Evolutionary conservation across 2,329 filamentous ascomycete genomes (phyloP).

Genomic region (Epichloe uncinata): DNA sequence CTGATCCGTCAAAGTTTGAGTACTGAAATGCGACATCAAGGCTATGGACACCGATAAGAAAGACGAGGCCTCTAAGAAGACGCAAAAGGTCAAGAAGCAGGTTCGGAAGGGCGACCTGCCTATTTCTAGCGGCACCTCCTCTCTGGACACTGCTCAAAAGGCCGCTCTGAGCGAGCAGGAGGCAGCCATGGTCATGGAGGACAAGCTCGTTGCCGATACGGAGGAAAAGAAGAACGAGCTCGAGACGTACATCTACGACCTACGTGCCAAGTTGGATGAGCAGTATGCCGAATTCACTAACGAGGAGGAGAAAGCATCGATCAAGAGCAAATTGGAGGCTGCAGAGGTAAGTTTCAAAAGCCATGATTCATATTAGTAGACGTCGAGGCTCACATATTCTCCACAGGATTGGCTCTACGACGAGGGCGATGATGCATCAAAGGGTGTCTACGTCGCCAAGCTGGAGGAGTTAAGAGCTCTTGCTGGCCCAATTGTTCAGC

Average conservation of each 20-base stretch:
- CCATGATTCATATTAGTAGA: neutral
- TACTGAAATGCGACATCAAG: constrained; percentile 24
- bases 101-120: constrained; percentile 93
- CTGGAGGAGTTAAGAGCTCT: constrained; percentile 88
- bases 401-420: constrained; percentile 96
- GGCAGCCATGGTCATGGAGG: constrained; percentile 85
- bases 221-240: constrained; percentile 99
- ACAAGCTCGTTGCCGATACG: constrained; percentile 95
- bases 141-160: constrained; percentile 59
- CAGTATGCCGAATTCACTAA: constrained; percentile 78
- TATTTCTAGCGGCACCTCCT: constrained; percentile 68
- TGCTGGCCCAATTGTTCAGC: constrained; percentile 82
- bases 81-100: constrained; percentile 98
- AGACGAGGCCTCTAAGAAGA: constrained; percentile 64
- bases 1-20: neutral
- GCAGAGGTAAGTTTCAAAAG: constrained; percentile 58
- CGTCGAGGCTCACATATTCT: constrained; percentile 7
- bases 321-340: constrained; percentile 69
- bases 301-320: constrained; percentile 83
- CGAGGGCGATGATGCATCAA: constrained; percentile 86
- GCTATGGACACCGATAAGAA: constrained; percentile 77
- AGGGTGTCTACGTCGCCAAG: constrained; percentile 89
- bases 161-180: constrained; percentile 66
- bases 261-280: constrained; percentile 89
- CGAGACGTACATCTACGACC: constrained; percentile 92